phyloP scores from a whole-genome alignment of 2,329 filamentous ascomycete genomes.

The Rachicladosporium sp. region DNA sequence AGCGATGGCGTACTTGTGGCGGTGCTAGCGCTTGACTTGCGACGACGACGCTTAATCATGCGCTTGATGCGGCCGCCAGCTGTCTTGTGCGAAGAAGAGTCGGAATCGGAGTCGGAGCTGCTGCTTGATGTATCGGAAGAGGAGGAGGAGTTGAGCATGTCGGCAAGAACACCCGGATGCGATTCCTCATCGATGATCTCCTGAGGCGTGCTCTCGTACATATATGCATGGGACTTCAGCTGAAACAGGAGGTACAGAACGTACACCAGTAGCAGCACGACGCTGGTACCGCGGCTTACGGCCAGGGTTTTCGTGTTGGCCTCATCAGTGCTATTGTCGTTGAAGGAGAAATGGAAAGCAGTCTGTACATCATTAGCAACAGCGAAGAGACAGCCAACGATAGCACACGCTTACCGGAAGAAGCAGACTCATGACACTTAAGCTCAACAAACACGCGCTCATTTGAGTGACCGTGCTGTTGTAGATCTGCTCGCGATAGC shows the following conservation, averaged over 20 bases:
- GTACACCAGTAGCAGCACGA: constrained; percentile 74
- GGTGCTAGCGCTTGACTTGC: constrained; percentile 65
- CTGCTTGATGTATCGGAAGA: constrained; percentile 42
- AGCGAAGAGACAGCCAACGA: neutral
- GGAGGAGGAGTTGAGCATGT: constrained; percentile 63
- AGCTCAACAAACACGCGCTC: constrained; percentile 81
- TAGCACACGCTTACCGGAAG: constrained; percentile 48
- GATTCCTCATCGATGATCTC: constrained; percentile 87
- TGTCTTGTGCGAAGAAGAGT: constrained; percentile 44
- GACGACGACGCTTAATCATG: constrained; percentile 58
- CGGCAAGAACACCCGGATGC: constrained; percentile 69
- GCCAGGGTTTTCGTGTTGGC: constrained; percentile 65
- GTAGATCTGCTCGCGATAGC: constrained; percentile 86
- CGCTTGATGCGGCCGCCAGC: constrained; percentile 65
- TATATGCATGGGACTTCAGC: constrained; percentile 80
- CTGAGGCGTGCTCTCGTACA: constrained; percentile 87
- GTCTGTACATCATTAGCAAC: constrained; percentile 40
- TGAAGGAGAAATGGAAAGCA: constrained; percentile 82
- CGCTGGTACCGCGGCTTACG: constrained; percentile 80
- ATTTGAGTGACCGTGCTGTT: constrained; percentile 94
- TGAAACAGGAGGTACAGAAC: constrained; percentile 77
- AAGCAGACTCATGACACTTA: constrained; percentile 80
- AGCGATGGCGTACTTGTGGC: constrained; percentile 41
- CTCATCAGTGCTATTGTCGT: constrained; percentile 24
- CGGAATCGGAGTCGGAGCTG: constrained; percentile 47